A percentile compares a stretch with the other conserved stretches of the same genome.
phyloP scores from a whole-genome alignment of 768 basidiomycete genomes.

The Podaxis mareebaensis region DNA sequence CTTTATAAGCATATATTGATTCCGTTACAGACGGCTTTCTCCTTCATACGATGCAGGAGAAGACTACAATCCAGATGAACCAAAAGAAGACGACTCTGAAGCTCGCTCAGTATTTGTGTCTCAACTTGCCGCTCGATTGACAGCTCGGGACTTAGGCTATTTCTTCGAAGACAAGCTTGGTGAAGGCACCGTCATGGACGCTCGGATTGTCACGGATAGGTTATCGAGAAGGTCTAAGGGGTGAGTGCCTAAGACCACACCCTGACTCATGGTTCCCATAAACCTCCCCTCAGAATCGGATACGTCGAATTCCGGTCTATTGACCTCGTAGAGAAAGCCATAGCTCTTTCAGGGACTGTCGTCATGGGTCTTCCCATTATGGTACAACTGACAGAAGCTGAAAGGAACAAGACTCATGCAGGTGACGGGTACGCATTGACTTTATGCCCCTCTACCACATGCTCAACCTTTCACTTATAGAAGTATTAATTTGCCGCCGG shows the following conservation, averaged over 20 bases:
- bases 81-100: constrained; percentile 95
- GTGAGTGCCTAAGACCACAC: constrained; percentile 43
- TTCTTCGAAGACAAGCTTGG: constrained; percentile 99
- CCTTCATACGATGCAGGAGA: constrained; percentile 67
- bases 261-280: neutral
- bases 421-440: constrained; percentile 71
- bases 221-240: constrained; percentile 97
- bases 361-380: constrained; percentile 98
- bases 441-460: neutral
- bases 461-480: constrained; percentile 34
- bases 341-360: constrained; percentile 88
- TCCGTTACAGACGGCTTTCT: constrained; percentile 57
- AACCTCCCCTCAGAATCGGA: constrained; percentile 68
- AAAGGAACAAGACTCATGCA: constrained; percentile 87
- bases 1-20: constrained; percentile 7
- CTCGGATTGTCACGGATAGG: constrained; percentile 94
- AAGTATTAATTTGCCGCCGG: constrained; percentile 81
- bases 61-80: constrained; percentile 85
- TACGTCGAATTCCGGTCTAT: constrained; percentile 96
- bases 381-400: constrained; percentile 96
- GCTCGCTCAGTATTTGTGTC: constrained; percentile 98
- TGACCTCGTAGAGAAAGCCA: constrained; percentile 88
- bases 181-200: constrained; percentile 91
- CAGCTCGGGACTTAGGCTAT: constrained; percentile 95
- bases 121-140: constrained; percentile 95